phyloP scores from a whole-genome alignment of 495 filamentous ascomycete genomes.

The Neurospora sp. region DNA sequence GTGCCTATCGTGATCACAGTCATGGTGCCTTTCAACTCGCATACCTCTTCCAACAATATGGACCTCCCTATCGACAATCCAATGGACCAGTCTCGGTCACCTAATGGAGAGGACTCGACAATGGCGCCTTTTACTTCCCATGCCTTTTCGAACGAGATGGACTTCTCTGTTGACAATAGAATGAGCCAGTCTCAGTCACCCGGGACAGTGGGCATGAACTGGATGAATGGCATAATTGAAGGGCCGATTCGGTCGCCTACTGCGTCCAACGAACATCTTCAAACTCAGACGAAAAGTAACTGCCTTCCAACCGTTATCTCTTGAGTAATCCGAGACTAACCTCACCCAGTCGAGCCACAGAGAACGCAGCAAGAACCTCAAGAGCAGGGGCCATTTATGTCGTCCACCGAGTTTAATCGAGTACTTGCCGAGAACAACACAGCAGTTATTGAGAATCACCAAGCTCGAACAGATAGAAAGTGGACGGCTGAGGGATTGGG shows the following conservation, averaged over 20 bases:
- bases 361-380: not conserved
- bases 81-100: not conserved
- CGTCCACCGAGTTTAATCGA: not conserved
- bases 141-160: not conserved
- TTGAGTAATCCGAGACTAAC: not conserved
- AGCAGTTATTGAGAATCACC: not conserved
- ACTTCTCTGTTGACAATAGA: not conserved
- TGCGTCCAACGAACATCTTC: not conserved
- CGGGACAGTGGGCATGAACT: not conserved
- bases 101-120: not conserved
- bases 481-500: not conserved
- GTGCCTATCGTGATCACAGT: not conserved
- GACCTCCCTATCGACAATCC: not conserved
- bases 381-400: not conserved
- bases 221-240: not conserved
- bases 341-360: not conserved
- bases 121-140: not conserved
- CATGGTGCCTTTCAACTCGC: not conserved
- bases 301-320: not conserved
- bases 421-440: not conserved
- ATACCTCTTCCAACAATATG: not conserved
- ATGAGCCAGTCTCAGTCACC: not conserved
- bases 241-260: not conserved
- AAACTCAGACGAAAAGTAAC: not conserved
- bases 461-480: not conserved